Evolutionary conservation across 2,329 filamentous ascomycete genomes (phyloP), one percentile per base, ranked within the genome.

Genomic region (Aureobasidium subglaciale): DNA sequence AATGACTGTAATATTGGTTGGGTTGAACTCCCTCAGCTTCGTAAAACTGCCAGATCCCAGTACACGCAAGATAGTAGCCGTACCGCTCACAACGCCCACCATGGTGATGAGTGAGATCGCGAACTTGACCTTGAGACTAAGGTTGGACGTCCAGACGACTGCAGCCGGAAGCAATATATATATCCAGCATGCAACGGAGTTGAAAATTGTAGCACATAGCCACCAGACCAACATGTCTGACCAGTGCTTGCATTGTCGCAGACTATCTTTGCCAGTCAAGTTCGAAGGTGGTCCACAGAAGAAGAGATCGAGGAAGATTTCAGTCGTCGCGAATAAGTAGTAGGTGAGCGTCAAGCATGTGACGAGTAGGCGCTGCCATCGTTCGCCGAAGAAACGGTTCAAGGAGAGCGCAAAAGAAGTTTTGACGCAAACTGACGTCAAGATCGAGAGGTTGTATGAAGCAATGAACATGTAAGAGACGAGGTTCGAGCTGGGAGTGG

Each of bases 361-460:
- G 34, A 66, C 58, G 18, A 49, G 43, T 30, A 63, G 64, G 27
- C 62, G 61, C 32, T 76, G 73, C 69, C 71, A 74, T 16, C 46
- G 55, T 32, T 67, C 64, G 15, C 61, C 64, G n/a, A 75, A 65
- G 43, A 75, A 70, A 2, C 74, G 71, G 9, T 71, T 64, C 61
- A 75, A 74, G 63, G 75, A 75, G 32, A 76, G 61, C 7, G 68
- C 72, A 5, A 77, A 61, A 2, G 74, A 75, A 20, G 75, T 68
- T 59, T 77, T 77, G 57, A 75, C 60, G 15, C 69, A 59, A 57
- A 72, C 68, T 58, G 72, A 69, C 0, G 71, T 67, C n/a, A 69
- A 55, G 34, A 73, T 59, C 57, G 75, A 75, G 2, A 71, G 64
- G 11, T 63, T 63, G 56, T 74, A 69, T 38, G 67, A 64, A 2